Percentiles rank a stretch among this genome's conserved stretches.
Evolutionary conservation across 768 basidiomycete species (phyloP).

Genomic region (Sutorius australiensis): DNA sequence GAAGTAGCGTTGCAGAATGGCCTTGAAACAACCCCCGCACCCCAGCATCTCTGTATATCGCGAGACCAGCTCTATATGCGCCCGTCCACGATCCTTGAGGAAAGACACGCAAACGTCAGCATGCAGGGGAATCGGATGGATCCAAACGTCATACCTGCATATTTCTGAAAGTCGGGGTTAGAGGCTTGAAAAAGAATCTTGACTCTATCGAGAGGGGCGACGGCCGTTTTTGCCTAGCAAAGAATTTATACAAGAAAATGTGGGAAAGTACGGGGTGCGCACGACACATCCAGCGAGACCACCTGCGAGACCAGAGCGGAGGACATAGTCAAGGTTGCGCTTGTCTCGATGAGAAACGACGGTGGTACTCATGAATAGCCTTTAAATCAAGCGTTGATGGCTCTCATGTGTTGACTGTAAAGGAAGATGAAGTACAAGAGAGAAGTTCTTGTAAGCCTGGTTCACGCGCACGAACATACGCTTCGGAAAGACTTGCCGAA

Average conservation of each 20-base stretch:
- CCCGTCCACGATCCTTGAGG: conserved; percentile 81
- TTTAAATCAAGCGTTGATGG: not conserved
- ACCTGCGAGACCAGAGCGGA: conserved; percentile 87
- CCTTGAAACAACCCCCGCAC: conserved; percentile 87
- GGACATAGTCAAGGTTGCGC: conserved; percentile 54
- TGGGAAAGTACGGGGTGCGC: conserved; percentile 32
- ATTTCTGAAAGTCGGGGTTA: conserved; percentile 91
- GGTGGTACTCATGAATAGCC: conserved; percentile 33
- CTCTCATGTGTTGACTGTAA: conserved; percentile 9
- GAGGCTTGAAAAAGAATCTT: conserved; percentile 99
- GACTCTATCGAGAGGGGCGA: conserved; percentile 94
- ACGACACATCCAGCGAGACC: conserved; percentile 94
- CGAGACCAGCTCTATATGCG: conserved; percentile 67
- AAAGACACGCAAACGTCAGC: conserved; percentile 6
- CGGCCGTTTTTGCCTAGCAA: conserved; percentile 83
- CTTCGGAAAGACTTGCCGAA: conserved; percentile 1
- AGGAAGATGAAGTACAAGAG: not conserved
- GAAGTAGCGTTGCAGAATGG: conserved; percentile 89
- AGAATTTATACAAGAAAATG: not conserved
- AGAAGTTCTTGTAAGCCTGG: not conserved
- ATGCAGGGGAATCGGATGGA: conserved; percentile 24
- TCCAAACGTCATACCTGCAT: conserved; percentile 64
- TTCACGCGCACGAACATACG: not conserved
- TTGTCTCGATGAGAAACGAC: conserved; percentile 44
- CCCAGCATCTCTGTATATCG: conserved; percentile 69